Evolutionary conservation across 2,329 filamentous ascomycete species (phyloP), one percentile per base, ranked within the genome.

Genomic region (Penicillium sclerotigenum): DNA sequence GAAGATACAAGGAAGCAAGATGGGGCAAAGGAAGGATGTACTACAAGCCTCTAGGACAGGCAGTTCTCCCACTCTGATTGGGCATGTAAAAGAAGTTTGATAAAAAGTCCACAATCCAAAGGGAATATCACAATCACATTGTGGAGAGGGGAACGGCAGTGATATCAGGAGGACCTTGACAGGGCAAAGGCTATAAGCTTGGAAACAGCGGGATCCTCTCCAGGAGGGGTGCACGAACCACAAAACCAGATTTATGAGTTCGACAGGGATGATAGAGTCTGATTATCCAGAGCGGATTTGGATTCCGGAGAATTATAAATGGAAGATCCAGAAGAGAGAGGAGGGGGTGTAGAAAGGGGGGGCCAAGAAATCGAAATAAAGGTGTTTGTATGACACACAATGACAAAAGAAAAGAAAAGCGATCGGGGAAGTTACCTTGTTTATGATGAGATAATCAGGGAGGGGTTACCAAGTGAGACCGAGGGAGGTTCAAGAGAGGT

Each of bases 81-180:
- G 20, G 3, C 24, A n/a, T 31, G 11, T 13, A 10, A 33, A 43
- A 20, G 14, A 42, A 41, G 26, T 31, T 40, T 41, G 46, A 38
- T 24, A n/a, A 28, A 40, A 13, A 49, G 34, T 5, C 8, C 13
- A 13, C 8, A 26, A 33, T 11, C 31, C 28, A n/a, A 31, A 40
- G 22, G 38, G 13, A 48, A 52, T 26, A 24, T 36, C 52, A 50
- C 29, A 58, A 49, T 45, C 28, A 36, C 20, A 41, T 40, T 48
- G 28, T 41, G 34, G 24, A 43, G n/a, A 33, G 11, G 16, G n/a
- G 9, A 14, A 22, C 20, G 3, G 20, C n/a, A 13, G 43, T 34
- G 47, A 46, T 45, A 37, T 48, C 34, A 54, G 33, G 31, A 8
- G 43, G 20, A 16, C 11, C 33, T 20, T 10, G 33, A 48, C 34